A percentile compares a stretch with the other conserved stretches of the same genome.
These are phyloP conservation scores for Marasmius tenuissimus DNA, from an alignment of 1,284 basidiomycete species.

Conservation along the genomic window DNA sequence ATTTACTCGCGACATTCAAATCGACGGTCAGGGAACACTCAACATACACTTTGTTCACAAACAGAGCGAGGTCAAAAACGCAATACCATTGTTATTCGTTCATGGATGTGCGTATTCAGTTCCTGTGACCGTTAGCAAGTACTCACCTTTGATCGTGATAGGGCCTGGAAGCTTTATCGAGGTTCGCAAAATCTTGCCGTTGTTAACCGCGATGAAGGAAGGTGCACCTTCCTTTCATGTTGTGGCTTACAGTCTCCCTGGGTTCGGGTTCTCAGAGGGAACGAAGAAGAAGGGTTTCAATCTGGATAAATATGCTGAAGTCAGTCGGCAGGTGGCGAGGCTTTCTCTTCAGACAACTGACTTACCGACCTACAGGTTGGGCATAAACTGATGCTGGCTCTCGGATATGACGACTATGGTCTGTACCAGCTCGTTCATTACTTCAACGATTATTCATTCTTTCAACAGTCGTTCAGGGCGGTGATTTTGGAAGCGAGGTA, in stretches of 20 bases:
- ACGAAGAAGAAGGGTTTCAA: constrained; percentile 22
- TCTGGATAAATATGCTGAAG: constrained; percentile 40
- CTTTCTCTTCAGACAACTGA: neutral
- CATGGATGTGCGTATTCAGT: constrained; percentile 41
- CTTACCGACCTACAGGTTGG: constrained; percentile 29
- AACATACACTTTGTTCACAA: constrained; percentile 29
- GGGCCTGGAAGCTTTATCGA: constrained; percentile 65
- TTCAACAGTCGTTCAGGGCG: constrained; percentile 50
- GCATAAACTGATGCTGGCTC: constrained; percentile 51
- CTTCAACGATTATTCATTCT: neutral
- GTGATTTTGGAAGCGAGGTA: constrained; percentile 50
- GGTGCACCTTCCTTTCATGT: constrained; percentile 59
- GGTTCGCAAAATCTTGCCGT: constrained; percentile 51
- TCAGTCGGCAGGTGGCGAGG: constrained; percentile 6
- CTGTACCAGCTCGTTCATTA: constrained; percentile 8
- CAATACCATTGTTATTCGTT: constrained; percentile 47
- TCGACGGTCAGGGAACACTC: neutral
- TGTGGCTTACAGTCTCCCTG: constrained; percentile 51
- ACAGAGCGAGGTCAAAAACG: constrained; percentile 28
- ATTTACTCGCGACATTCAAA: neutral
- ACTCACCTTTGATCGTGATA: constrained; percentile 18
- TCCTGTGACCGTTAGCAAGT: neutral
- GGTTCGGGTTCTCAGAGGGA: constrained; percentile 54
- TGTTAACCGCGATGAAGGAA: constrained; percentile 38
- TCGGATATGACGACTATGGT: constrained; percentile 58